These are phyloP conservation scores for Calendula officinalis DNA, from an alignment of 129 eudicot genomes.

Conservation along the genomic window DNA sequence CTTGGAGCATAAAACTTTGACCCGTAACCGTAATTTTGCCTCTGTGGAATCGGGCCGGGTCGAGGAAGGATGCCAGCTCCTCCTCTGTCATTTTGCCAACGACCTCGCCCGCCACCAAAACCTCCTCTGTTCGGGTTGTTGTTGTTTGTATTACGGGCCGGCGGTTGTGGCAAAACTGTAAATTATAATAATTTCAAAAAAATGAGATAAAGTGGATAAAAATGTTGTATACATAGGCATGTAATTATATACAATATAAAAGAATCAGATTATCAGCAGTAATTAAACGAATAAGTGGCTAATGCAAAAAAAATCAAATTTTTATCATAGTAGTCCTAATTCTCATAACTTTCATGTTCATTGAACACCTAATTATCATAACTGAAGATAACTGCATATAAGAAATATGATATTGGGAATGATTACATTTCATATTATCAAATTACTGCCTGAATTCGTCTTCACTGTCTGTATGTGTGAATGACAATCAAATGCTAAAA, in stretches of 20 bases:
- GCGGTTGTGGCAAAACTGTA: slow-evolving; percentile 76
- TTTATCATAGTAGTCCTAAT: background rate
- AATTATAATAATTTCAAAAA: slow-evolving; percentile 5
- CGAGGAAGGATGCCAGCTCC: slow-evolving; percentile 96
- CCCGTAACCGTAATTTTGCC: slow-evolving; percentile 66
- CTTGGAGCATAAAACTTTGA: slow-evolving; percentile 47
- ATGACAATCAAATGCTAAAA: slow-evolving; percentile 7
- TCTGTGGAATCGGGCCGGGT: slow-evolving; percentile 79
- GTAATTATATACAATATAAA: background rate
- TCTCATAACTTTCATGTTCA: background rate
- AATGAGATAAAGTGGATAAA: slow-evolving; percentile 2
- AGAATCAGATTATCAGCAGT: background rate
- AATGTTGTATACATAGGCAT: background rate
- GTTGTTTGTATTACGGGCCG: slow-evolving; percentile 63
- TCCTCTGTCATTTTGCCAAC: slow-evolving; percentile 89
- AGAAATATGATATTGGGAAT: background rate
- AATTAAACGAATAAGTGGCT: background rate
- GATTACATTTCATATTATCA: background rate
- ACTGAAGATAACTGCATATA: background rate
- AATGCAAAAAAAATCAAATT: background rate
- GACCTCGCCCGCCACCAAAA: slow-evolving; percentile 79
- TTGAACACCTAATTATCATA: background rate
- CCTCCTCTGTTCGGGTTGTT: slow-evolving; percentile 61
- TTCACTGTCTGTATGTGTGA: background rate
- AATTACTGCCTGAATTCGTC: background rate